Conservation (phyloP, 352 stramenopile genomes). For the Sclerospora graminicola region DNA sequence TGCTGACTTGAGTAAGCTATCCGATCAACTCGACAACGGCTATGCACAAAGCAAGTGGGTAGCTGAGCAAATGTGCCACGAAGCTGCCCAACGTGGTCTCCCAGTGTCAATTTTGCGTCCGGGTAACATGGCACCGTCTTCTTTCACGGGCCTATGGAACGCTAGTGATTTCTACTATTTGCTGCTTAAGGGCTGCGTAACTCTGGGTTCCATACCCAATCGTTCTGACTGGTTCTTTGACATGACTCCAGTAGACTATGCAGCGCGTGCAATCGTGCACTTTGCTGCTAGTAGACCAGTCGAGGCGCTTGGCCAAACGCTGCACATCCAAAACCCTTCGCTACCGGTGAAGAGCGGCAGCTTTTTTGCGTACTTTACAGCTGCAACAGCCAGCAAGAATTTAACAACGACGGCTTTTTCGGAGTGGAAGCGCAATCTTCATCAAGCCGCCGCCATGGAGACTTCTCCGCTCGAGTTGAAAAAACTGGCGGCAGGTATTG, state of each 20-base stretch:
- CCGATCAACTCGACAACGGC: constrained; percentile 61
- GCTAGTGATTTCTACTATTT: constrained; percentile 86
- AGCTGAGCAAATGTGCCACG: constrained; percentile 79
- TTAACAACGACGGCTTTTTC: constrained; percentile 23
- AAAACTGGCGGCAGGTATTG: constrained; percentile 46
- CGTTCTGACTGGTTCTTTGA: constrained; percentile 79
- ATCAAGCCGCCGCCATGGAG: constrained; percentile 19
- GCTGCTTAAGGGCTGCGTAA: constrained; percentile 71
- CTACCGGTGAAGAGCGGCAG: constrained; percentile 27
- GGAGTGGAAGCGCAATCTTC: constrained; percentile 27
- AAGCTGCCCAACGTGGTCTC: constrained; percentile 66
- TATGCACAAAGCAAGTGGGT: constrained; percentile 90
- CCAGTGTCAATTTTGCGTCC: constrained; percentile 82
- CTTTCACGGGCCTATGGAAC: constrained; percentile 69
- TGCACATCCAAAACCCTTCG: constrained; percentile 64
- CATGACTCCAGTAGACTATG: constrained; percentile 89
- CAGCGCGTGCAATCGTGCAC: constrained; percentile 74
- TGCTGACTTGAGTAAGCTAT: constrained; percentile 41
- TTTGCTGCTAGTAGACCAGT: constrained; percentile 48
- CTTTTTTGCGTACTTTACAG: constrained; percentile 40
- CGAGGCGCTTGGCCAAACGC: constrained; percentile 47
- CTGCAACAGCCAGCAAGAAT: constrained; percentile 16
- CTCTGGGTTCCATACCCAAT: constrained; percentile 44
- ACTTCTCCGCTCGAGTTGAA: constrained; percentile 29
- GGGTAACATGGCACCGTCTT: constrained; percentile 83